Conservation (phyloP, 2,329 filamentous ascomycete genomes). For the Purpureocillium takamizusanense region DNA sequence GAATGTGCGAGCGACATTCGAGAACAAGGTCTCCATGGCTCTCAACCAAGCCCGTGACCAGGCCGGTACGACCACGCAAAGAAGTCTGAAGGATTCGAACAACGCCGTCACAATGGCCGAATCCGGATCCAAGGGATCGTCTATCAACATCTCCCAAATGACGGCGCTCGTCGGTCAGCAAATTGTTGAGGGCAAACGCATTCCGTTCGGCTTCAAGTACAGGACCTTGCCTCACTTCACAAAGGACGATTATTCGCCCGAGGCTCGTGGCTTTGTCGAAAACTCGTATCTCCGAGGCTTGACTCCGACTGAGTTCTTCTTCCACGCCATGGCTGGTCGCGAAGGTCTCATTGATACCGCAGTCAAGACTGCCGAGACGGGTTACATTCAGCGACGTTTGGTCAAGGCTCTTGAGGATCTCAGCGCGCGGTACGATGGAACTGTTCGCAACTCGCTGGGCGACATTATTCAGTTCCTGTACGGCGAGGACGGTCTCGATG, state of each 20-base stretch:
- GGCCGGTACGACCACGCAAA: conserved; percentile 85
- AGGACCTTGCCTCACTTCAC: conserved; percentile 95
- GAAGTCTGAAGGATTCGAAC: conserved; percentile 90
- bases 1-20: conserved; percentile 97
- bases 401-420: conserved; percentile 98
- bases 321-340: conserved; percentile 99
- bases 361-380: conserved; percentile 98
- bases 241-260: conserved; percentile 97
- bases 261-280: conserved; percentile 94
- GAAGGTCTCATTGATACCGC: conserved; percentile 99
- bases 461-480: conserved; percentile 97
- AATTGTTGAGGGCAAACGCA: conserved; percentile 96
- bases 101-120: conserved; percentile 94
- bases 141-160: conserved; percentile 99
- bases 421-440: conserved; percentile 95
- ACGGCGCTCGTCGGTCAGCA: conserved; percentile 96
- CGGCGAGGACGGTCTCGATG: conserved; percentile 93
- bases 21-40: conserved; percentile 90
- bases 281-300: conserved; percentile 96
- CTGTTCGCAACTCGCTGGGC: conserved; percentile 90
- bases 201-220: conserved; percentile 98
- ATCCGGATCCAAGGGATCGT: conserved; percentile 96
- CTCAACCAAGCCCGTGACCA: conserved; percentile 94
- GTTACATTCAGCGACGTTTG: conserved; percentile 96
- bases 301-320: conserved; percentile 96